Evolutionary conservation across 202 grass and related monocot species (phyloP).

Genomic region (Brachypodium distachyon): DNA sequence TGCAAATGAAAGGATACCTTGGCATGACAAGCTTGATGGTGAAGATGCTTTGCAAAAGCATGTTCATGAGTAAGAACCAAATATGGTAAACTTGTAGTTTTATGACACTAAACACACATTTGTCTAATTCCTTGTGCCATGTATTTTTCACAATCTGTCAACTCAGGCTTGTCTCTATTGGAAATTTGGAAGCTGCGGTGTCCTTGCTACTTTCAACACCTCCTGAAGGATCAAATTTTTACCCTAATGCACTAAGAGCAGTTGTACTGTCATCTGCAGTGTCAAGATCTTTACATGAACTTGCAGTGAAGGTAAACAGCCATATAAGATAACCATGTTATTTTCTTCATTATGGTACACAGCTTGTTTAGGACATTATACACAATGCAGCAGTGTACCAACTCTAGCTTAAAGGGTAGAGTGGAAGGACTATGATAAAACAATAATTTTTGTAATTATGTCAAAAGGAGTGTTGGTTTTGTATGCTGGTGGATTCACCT

Average conservation of each 20-base stretch:
- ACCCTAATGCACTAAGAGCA: slow-evolving; percentile 93
- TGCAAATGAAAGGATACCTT: slow-evolving; percentile 95
- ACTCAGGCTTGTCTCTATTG: slow-evolving; percentile 84
- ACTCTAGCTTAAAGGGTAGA: background rate
- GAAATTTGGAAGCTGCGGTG: slow-evolving; percentile 84
- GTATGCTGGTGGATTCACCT: background rate
- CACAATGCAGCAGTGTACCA: background rate
- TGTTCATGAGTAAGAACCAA: slow-evolving; percentile 84
- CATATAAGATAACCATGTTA: background rate
- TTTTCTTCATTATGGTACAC: slow-evolving; percentile 3
- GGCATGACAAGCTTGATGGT: slow-evolving; percentile 90
- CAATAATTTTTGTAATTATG: background rate
- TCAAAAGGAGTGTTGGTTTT: background rate
- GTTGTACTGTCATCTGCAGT: slow-evolving; percentile 94
- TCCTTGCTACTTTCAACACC: slow-evolving; percentile 90
- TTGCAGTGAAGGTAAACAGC: slow-evolving; percentile 83
- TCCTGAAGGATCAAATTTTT: slow-evolving; percentile 95
- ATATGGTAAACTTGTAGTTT: background rate
- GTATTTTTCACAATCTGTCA: slow-evolving; percentile 22
- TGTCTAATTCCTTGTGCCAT: slow-evolving; percentile 14
- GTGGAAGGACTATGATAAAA: background rate
- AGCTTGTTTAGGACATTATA: background rate
- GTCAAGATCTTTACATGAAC: slow-evolving; percentile 93
- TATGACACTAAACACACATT: slow-evolving; percentile 8
- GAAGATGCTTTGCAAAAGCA: slow-evolving; percentile 97